A percentile compares a stretch with the other conserved stretches of the same genome.
These are phyloP conservation scores for Lizonia empirigonia DNA, from an alignment of 2,329 filamentous ascomycete genomes.

Conservation along the genomic window DNA sequence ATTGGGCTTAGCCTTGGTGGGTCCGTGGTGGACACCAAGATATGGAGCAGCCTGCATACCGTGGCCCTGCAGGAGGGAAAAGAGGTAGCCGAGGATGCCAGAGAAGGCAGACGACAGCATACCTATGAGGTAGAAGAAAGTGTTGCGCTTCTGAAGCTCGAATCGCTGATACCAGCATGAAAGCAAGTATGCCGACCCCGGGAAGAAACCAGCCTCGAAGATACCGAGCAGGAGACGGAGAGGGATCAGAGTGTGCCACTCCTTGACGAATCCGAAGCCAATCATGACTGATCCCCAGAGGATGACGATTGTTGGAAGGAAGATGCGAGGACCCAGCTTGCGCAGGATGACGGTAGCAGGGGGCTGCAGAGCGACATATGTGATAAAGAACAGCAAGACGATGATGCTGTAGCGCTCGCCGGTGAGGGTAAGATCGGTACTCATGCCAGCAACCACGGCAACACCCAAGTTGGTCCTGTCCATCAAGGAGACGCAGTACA, in stretches of 20 bases:
- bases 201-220: constrained; percentile 39
- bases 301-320: constrained; percentile 27
- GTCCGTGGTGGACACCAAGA: constrained; percentile 41
- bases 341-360: constrained; percentile 32
- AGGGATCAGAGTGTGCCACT: constrained; percentile 30
- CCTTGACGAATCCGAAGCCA: constrained; percentile 32
- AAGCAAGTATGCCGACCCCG: constrained; percentile 55
- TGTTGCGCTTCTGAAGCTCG: constrained; percentile 61
- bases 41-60: constrained; percentile 35
- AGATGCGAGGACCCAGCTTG: constrained; percentile 30
- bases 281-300: constrained; percentile 35
- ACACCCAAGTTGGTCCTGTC: constrained; percentile 49
- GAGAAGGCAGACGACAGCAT: constrained; percentile 34
- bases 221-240: constrained; percentile 32
- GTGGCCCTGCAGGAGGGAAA: constrained; percentile 58
- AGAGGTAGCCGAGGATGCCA: constrained; percentile 35
- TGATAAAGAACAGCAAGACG: constrained; percentile 35
- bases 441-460: constrained; percentile 42
- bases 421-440: constrained; percentile 37
- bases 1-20: constrained; percentile 29
- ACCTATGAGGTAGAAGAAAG: constrained; percentile 57
- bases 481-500: constrained; percentile 49
- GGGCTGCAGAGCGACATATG: constrained; percentile 32
- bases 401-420: constrained; percentile 31
- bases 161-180: constrained; percentile 65